Evolutionary conservation across 139 green algal species (phyloP), one percentile per base, ranked within the genome.

Genomic region (Nannochloris sp.): DNA sequence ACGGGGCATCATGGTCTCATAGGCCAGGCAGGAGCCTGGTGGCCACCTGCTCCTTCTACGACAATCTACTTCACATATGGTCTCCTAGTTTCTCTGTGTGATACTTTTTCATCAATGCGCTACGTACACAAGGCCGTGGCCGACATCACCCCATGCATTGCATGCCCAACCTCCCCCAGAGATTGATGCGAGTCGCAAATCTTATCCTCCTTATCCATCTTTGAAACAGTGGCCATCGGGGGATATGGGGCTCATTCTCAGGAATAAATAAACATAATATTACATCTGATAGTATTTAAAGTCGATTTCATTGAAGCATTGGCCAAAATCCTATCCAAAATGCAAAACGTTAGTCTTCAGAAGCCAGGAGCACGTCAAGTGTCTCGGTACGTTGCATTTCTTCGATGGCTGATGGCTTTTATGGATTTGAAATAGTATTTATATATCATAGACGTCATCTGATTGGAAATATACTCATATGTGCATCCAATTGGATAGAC

Each of bases 1-100:
- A 84, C 48, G 77, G 77, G 3, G 66, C 62, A 2, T 69, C 73
- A 57, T 84, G 77, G 77, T 71, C 65, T n/a, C 20, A 53, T 40
- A 48, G 33, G 3, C 33, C 13, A 23, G 5, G 5, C 16, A 53
- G 46, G n/a, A 53, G 46, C 46, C 12, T 53, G n/a, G 46, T 53
- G 17, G 46, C 46, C 46, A 53, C 46, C 17, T 53, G 46, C 46
- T 82, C 74, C 1, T 83, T 83, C 43, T 83, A 83, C 43, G 74
- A 83, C 59, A 62, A 65, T 2, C 50, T 73, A 26, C 49, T 83
- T 48, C 77, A 83, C 36, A 50, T 83, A 20, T 53, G 46, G 46
- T 53, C 46, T 28, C 46, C 46, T 53, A 53, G 33, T 40, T 40
- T 40, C 33, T 40, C 33, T 8, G 33, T 12, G 33, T 40, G 33